Conservation (phyloP, 2,329 filamentous ascomycete species). For the Exophiala xenobiotica region DNA sequence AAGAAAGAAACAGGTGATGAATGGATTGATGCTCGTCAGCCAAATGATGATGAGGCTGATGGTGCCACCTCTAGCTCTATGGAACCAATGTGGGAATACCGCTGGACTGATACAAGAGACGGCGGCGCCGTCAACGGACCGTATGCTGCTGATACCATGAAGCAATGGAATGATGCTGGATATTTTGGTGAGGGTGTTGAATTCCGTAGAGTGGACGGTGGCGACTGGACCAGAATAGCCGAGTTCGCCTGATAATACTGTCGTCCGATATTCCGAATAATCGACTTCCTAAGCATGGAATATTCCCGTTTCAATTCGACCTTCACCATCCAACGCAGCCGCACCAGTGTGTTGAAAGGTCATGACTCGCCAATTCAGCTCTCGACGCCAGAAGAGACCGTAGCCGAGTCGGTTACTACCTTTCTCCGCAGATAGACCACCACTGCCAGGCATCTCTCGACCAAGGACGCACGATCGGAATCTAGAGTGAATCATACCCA, state of each 20-base stretch:
- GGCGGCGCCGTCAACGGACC: conserved; percentile 78
- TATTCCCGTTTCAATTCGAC: conserved; percentile 24
- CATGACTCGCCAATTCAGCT: conserved; percentile 52
- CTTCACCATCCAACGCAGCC: conserved; percentile 11
- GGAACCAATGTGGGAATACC: conserved; percentile 75
- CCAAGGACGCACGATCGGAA: conserved; percentile 84
- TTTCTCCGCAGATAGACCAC: conserved; percentile 69
- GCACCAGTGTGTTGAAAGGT: conserved; percentile 47
- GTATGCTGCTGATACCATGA: conserved; percentile 82
- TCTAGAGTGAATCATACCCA: conserved; percentile 91
- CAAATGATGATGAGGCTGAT: conserved; percentile 33
- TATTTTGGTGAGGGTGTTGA: conserved; percentile 92
- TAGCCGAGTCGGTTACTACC: conserved; percentile 46
- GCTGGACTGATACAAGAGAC: conserved; percentile 87
- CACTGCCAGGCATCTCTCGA: conserved; percentile 74
- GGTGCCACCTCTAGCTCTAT: conserved; percentile 20
- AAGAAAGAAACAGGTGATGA: conserved; percentile 80
- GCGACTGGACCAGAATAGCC: conserved; percentile 54
- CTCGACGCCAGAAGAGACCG: conserved; percentile 64
- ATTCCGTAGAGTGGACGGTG: conserved; percentile 61
- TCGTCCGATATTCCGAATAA: conserved; percentile 28
- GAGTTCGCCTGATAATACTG: conserved; percentile 50
- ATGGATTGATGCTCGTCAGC: conserved; percentile 57
- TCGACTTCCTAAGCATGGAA: conserved; percentile 32
- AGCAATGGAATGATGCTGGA: conserved; percentile 84